Conservation (phyloP, 805 yeast genomes). For the Sugiyamaella chiloensis region DNA sequence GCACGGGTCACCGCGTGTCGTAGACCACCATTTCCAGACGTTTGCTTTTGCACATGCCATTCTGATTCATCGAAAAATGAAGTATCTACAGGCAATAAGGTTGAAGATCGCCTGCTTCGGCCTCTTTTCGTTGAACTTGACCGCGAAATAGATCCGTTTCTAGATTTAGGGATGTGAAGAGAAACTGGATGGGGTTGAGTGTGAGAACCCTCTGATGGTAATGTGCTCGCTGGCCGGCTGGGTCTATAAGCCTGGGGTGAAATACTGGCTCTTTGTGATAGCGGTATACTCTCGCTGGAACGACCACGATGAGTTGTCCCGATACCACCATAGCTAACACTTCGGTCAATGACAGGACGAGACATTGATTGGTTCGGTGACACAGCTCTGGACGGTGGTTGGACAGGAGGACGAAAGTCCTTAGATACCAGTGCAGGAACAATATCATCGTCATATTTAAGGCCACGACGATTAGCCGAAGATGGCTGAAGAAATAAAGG, state of each 20-base stretch:
- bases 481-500: neutral
- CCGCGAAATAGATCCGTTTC: neutral
- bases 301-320: neutral
- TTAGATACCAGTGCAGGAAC: constrained; percentile 16
- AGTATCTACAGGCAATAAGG: neutral
- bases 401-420: constrained; percentile 6
- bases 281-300: neutral
- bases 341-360: constrained; percentile 1
- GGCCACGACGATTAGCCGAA: neutral
- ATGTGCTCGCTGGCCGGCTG: constrained; percentile 3
- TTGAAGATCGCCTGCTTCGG: neutral
- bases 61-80: constrained; percentile 44
- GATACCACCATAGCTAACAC: neutral
- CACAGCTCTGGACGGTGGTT: constrained; percentile 12
- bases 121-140: neutral
- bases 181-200: no score
- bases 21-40: constrained; percentile 83
- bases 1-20: constrained; percentile 77
- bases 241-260: constrained; percentile 18
- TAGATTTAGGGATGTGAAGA: neutral
- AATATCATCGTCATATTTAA: constrained; percentile 10
- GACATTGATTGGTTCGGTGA: constrained; percentile 16
- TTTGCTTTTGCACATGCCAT: constrained; percentile 69
- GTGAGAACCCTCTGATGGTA: constrained; percentile 3
- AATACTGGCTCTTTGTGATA: constrained; percentile 16